phyloP scores from a whole-genome alignment of 805 yeast genomes.

The Zygoascus bituminiphila region DNA sequence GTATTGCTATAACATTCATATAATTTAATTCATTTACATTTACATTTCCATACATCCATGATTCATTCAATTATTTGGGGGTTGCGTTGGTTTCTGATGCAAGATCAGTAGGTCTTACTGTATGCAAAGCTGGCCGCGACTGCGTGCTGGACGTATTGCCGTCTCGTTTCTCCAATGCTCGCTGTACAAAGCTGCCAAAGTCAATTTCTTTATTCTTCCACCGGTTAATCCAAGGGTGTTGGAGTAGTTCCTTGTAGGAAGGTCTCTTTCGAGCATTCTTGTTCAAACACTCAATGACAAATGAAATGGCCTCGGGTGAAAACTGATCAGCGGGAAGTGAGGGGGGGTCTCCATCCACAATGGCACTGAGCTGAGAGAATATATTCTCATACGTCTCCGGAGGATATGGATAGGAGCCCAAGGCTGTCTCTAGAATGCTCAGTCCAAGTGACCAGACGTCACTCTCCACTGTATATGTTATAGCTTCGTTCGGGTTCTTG shows the following conservation, averaged over 20 bases:
- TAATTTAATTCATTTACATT: background rate
- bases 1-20: no score
- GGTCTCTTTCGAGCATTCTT: slow-evolving; percentile 81
- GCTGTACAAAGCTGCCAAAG: slow-evolving; percentile 31
- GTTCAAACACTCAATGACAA: slow-evolving; percentile 60
- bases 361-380: slow-evolving; percentile 88
- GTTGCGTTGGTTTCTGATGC: background rate
- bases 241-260: slow-evolving; percentile 60
- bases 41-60: background rate
- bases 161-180: slow-evolving; percentile 7
- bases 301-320: slow-evolving; percentile 70
- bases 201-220: slow-evolving; percentile 33
- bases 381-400: slow-evolving; percentile 87
- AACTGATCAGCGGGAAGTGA: slow-evolving; percentile 52
- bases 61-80: background rate
- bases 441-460: slow-evolving; percentile 95
- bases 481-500: slow-evolving; percentile 27
- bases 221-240: slow-evolving; percentile 75
- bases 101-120: slow-evolving; percentile 3
- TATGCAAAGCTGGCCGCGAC: slow-evolving; percentile 1
- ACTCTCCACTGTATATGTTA: slow-evolving; percentile 74
- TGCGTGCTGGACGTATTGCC: background rate
- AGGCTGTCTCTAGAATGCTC: slow-evolving; percentile 82
- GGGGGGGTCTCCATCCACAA: slow-evolving; percentile 96
- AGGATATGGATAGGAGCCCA: slow-evolving; percentile 93